phyloP scores from a whole-genome alignment of 1,284 basidiomycete species.

The Cryptococcus amylolentus region DNA sequence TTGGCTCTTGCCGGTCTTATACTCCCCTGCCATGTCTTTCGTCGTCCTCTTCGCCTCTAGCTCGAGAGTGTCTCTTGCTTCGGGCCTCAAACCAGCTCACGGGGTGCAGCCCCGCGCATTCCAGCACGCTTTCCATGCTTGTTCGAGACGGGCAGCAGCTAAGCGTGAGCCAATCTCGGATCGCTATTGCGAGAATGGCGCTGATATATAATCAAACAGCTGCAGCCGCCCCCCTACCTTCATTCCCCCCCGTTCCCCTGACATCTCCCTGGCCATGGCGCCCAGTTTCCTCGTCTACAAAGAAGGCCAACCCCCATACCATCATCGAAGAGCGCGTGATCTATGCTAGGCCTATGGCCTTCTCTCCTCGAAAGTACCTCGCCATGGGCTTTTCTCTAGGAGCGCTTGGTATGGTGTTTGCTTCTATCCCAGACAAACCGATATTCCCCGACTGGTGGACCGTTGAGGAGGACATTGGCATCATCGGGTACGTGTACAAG shows the following conservation, averaged over 20 bases:
- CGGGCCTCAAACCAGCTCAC: too few species aligned
- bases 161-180: neutral
- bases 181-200: too few species aligned
- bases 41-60: too few species aligned
- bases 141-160: too few species aligned
- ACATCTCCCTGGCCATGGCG: constrained; percentile 10
- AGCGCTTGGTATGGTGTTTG: constrained; percentile 3
- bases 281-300: neutral
- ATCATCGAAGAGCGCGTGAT: constrained; percentile 8
- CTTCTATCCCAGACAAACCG: constrained; percentile 7
- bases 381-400: neutral
- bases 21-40: too few species aligned
- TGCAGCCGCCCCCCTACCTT: neutral
- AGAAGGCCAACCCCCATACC: neutral
- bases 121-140: too few species aligned
- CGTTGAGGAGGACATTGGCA: neutral
- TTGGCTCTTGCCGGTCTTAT: too few species aligned
- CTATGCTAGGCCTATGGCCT: constrained; percentile 13
- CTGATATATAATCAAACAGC: too few species aligned
- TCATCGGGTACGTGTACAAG: constrained; percentile 4
- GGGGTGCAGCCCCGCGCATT: too few species aligned
- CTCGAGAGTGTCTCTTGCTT: too few species aligned
- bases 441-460: constrained; percentile 7
- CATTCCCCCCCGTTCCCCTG: neutral
- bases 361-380: constrained; percentile 7